These are phyloP conservation scores for Pichia sp. DNA, from an alignment of 1,139 yeast species.

Conservation along the genomic window DNA sequence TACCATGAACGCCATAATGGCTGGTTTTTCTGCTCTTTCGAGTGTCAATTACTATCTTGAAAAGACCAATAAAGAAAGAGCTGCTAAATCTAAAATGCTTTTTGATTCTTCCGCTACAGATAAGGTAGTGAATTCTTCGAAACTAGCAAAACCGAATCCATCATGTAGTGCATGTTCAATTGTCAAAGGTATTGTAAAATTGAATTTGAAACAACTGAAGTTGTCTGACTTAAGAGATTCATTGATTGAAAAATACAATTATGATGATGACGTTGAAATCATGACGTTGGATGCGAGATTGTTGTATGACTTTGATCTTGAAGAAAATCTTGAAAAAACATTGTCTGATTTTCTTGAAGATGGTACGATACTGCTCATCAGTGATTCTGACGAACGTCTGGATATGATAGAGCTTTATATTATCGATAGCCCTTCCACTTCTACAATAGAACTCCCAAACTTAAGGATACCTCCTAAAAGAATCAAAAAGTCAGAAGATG, in stretches of 20 bases:
- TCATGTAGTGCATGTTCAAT: constrained; percentile 72
- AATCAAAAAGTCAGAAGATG: constrained; percentile 3
- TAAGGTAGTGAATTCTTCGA: constrained; percentile 63
- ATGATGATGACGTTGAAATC: constrained; percentile 63
- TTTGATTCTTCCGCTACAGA: constrained; percentile 62
- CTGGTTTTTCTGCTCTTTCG: constrained; percentile 79
- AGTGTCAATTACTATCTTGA: constrained; percentile 52
- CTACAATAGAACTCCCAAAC: constrained; percentile 36
- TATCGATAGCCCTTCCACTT: constrained; percentile 20
- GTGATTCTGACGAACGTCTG: constrained; percentile 71
- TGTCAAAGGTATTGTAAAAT: constrained; percentile 45
- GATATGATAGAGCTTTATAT: constrained; percentile 70
- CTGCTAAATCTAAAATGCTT: constrained; percentile 45
- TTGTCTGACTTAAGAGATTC: constrained; percentile 44
- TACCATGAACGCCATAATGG: constrained; percentile 91
- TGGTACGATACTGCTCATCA: constrained; percentile 62
- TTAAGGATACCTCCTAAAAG: constrained; percentile 25
- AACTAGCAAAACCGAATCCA: constrained; percentile 56
- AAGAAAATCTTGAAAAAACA: constrained; percentile 57
- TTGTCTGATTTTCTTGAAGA: constrained; percentile 49
- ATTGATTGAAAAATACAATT: constrained; percentile 47
- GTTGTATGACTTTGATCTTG: constrained; percentile 83
- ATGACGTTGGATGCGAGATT: constrained; percentile 56
- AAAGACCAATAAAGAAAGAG: constrained; percentile 23
- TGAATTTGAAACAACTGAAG: constrained; percentile 33